Conservation (phyloP, 1,284 basidiomycete genomes). For the Dichomitus squalens region DNA sequence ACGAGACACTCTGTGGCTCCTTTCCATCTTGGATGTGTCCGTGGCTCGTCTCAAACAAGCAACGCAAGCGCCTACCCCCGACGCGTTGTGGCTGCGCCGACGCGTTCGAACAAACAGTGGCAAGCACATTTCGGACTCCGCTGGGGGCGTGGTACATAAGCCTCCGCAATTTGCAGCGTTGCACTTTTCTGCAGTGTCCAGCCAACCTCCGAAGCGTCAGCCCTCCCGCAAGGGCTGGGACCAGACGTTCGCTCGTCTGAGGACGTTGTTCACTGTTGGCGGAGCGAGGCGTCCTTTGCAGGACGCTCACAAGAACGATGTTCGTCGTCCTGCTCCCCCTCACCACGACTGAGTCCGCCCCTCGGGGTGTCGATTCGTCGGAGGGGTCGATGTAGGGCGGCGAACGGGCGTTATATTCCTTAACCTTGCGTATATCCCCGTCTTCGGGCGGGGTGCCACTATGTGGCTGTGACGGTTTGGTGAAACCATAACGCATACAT, state of each 20-base stretch:
- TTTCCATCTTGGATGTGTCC: slow-evolving; percentile 15
- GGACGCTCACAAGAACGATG: slow-evolving; percentile 72
- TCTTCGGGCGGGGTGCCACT: slow-evolving; percentile 51
- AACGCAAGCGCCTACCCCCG: slow-evolving; percentile 5
- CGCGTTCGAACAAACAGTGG: slow-evolving; percentile 19
- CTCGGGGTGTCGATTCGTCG: slow-evolving; percentile 53
- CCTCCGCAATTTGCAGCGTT: slow-evolving; percentile 19
- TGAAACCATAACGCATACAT: slow-evolving; percentile 78
- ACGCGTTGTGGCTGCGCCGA: slow-evolving; percentile 34
- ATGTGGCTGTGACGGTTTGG: slow-evolving; percentile 78
- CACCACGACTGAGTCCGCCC: slow-evolving; percentile 42
- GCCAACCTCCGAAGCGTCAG: slow-evolving; percentile 42
- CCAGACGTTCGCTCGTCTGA: slow-evolving; percentile 36
- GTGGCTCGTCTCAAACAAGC: neutral
- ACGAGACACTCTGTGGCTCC: slow-evolving; percentile 48
- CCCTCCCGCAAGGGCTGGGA: slow-evolving; percentile 23
- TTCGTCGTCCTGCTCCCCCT: slow-evolving; percentile 36
- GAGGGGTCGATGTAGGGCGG: slow-evolving; percentile 43
- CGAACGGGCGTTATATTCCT: slow-evolving; percentile 71
- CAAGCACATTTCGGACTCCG: slow-evolving; percentile 32
- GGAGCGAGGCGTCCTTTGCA: slow-evolving; percentile 65
- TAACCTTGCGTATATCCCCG: slow-evolving; percentile 62
- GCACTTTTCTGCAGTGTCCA: slow-evolving; percentile 37
- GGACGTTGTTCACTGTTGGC: slow-evolving; percentile 63
- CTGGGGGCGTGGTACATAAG: slow-evolving; percentile 29